A percentile compares a stretch with the other conserved stretches of the same genome.
These are phyloP conservation scores for Phialocephala sp. DNA, from an alignment of 2,329 filamentous ascomycete genomes.

Conservation along the genomic window DNA sequence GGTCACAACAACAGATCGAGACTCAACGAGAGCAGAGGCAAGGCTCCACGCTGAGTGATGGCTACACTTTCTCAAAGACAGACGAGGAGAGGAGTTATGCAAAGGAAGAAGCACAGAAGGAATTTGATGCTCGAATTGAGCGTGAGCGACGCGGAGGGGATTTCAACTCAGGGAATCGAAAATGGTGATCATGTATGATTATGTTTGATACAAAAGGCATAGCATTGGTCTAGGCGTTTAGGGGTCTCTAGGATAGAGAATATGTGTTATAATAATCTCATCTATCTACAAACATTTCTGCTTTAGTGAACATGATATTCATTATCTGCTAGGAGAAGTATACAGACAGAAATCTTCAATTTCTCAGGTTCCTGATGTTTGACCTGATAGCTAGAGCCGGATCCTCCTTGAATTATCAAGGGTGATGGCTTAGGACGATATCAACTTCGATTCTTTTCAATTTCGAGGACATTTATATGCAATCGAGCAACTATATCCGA, in stretches of 20 bases:
- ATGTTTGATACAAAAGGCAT: neutral
- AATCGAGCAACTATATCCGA: too few relatives aligned
- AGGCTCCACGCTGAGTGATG: conserved; percentile 25
- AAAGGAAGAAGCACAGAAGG: conserved; percentile 39
- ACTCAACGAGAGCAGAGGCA: conserved; percentile 23
- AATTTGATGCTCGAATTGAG: conserved; percentile 44
- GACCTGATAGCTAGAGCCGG: neutral
- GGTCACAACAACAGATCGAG: conserved; percentile 23
- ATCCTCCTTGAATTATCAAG: neutral
- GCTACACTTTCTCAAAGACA: conserved; percentile 36
- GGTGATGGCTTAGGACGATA: too few relatives aligned
- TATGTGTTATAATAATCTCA: neutral
- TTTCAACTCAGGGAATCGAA: conserved; percentile 32
- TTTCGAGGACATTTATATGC: too few relatives aligned
- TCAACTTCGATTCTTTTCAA: too few relatives aligned
- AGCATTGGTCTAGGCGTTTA: neutral
- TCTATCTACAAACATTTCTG: neutral
- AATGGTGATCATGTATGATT: neutral
- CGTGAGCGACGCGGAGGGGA: conserved; percentile 40
- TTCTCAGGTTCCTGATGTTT: neutral
- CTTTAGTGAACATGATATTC: neutral
- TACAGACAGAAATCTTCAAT: neutral
- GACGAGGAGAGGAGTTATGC: conserved; percentile 34
- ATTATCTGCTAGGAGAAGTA: neutral
- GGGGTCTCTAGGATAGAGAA: neutral